Evolutionary conservation across 257 asterid genomes (phyloP).

Genomic region (Dorcoceras hygrometricum): DNA sequence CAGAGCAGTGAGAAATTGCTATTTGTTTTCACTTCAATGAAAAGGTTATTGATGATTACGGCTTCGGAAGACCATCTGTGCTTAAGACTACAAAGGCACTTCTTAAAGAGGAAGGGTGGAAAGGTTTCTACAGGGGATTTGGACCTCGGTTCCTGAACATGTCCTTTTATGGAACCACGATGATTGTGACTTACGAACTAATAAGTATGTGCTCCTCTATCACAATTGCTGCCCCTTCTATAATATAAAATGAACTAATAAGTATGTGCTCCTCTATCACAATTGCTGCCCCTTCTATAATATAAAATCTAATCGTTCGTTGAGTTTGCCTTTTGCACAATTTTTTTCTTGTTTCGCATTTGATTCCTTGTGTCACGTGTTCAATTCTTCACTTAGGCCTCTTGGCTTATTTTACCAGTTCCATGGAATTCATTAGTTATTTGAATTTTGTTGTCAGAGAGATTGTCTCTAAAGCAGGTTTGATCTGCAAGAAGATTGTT

Average conservation of each 20-base stretch:
- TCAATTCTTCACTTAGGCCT: too few relatives aligned
- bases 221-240: background rate
- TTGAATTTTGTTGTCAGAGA: constrained; percentile 44
- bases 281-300: background rate
- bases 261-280: constrained; percentile 41
- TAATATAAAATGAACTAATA: constrained; percentile 78
- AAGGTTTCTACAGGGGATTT: constrained; percentile 86
- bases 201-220: constrained; percentile 51
- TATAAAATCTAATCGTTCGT: background rate
- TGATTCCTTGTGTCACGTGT: too few relatives aligned
- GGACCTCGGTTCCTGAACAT: constrained; percentile 89
- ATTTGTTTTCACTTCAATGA: constrained; percentile 18
- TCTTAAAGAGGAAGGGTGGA: constrained; percentile 86
- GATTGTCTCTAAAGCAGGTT: constrained; percentile 57
- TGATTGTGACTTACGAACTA: constrained; percentile 89
- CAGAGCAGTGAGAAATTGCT: background rate
- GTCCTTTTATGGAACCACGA: constrained; percentile 88
- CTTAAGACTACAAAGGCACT: constrained; percentile 66
- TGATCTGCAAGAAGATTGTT: constrained; percentile 17
- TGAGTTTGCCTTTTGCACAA: background rate
- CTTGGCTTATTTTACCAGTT: background rate
- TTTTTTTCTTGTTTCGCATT: background rate
- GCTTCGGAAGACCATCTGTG: constrained; percentile 83
- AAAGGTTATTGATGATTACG: constrained; percentile 87
- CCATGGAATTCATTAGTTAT: background rate